phyloP scores from a whole-genome alignment of 805 yeast genomes.

The Wickerhamomyces xylosicus region DNA sequence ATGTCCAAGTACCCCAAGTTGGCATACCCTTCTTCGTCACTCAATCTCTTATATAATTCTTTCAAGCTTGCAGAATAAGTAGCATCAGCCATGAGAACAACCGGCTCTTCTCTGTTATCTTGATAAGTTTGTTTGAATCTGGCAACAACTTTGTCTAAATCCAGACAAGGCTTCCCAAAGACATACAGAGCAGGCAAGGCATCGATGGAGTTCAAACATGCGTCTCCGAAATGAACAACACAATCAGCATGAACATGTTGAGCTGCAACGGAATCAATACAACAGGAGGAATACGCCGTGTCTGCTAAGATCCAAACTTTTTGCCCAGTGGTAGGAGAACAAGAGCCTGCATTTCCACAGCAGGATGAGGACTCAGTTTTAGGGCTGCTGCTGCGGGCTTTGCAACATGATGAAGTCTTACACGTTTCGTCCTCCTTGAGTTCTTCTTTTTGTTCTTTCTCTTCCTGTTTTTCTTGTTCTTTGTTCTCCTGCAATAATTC shows the following conservation, averaged over 20 bases:
- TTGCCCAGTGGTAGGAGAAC: constrained; percentile 18
- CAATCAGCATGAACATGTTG: constrained; percentile 81
- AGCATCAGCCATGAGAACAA: constrained; percentile 69
- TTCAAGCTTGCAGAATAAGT: constrained; percentile 42
- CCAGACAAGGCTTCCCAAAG: constrained; percentile 58
- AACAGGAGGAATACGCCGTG: constrained; percentile 91
- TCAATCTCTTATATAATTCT: constrained; percentile 26
- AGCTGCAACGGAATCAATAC: constrained; percentile 95
- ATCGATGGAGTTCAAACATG: constrained; percentile 76
- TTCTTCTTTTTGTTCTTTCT: constrained; percentile 2
- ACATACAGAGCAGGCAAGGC: constrained; percentile 70
- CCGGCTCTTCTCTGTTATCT: constrained; percentile 27
- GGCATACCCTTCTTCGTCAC: constrained; percentile 16
- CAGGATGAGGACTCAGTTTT: no score
- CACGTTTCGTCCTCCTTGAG: constrained; percentile 2
- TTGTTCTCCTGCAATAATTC: no score
- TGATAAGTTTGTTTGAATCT: constrained; percentile 34
- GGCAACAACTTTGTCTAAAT: constrained; percentile 26
- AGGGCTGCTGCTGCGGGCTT: background rate
- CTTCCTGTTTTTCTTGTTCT: constrained; percentile 2
- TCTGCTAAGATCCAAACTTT: constrained; percentile 83
- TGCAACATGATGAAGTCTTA: background rate
- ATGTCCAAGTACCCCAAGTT: constrained; percentile 31
- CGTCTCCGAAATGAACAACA: constrained; percentile 90
- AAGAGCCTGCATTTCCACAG: constrained; percentile 7